Base-by-base conservation (phyloP, 345 rosid genomes). In the Erucastrum elatum region DNA sequence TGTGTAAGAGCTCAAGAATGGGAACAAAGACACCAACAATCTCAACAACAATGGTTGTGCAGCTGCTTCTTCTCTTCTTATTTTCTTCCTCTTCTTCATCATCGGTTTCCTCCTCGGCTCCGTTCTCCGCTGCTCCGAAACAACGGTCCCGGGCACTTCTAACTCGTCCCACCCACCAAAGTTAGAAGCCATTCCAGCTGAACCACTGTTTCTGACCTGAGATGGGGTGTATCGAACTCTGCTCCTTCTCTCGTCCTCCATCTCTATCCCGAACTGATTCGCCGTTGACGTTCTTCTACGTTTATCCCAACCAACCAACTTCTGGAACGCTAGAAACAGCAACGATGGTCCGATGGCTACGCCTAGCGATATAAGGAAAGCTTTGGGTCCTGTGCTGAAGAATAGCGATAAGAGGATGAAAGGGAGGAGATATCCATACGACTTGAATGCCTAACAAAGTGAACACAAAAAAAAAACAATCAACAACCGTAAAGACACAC, bases 131-230 rank as follows among this genome's bases (percentile, higher is more conserved):
- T 46, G 65, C 31, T 66, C 37, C n/a, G 64, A 1, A 46, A 80
- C 17, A 46, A 80, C 17, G 13, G 35, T 44, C 10, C 83, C 56
- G 7, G 49, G 46, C 4, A 11, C 68, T 27, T 71, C 83, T 66
- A 81, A 17, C 29, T 76, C 83, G 15, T 81, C 83, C 83, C 83
- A 75, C 1, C 83, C 83, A 25, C 83, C 83, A 66, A 80, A 80
- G 49, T 70, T 80, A 25, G 83, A 75, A 70, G 80, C 72, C 65
- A 66, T 71, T 26, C 8, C 10, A 55, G 66, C 39, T 63, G 82
- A 63, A 53, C 30, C 29, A 51, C 13, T 68, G 78, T 68, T 49
- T 51, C 79, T 70, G 37, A 70, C 68, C 25, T 8, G 12, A 6
- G 80, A 75, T 1, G 80, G 53, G 6, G 9, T 64, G 80, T 75